Evolutionary conservation across 177 flowering plant species (phyloP).

Genomic region (Tripterygium wilfordii): DNA sequence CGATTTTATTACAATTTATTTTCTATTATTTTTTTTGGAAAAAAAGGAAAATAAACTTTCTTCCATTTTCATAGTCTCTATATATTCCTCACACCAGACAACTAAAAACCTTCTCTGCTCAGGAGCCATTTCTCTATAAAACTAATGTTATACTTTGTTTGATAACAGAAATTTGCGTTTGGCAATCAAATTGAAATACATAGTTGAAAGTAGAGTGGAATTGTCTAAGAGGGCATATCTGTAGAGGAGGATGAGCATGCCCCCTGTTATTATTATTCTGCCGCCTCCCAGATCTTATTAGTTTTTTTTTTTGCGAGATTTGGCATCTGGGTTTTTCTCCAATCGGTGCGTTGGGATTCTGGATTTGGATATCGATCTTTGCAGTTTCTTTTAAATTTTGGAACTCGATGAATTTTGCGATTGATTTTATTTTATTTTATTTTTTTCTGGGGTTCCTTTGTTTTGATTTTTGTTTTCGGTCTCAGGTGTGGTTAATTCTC

Average conservation of each 20-base stretch:
- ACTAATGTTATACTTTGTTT: constrained; percentile 7
- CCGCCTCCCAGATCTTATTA: constrained; percentile 38
- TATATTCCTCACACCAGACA: constrained; percentile 16
- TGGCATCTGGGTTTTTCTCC: constrained; percentile 21
- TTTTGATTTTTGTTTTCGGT: too few species aligned
- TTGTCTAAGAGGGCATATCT: constrained; percentile 11
- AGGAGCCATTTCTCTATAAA: constrained; percentile 1
- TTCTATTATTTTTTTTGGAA: background rate
- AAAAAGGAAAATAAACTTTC: constrained; percentile 7
- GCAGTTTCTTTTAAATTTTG: too few species aligned
- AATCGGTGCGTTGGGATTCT: constrained; percentile 27
- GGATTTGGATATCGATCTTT: constrained; percentile 15
- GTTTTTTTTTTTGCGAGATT: constrained; percentile 15
- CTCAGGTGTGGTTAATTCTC: too few species aligned
- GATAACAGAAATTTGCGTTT: constrained; percentile 23
- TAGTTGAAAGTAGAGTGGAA: constrained; percentile 13
- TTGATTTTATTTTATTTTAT: too few species aligned
- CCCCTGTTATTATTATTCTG: constrained; percentile 19
- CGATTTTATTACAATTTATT: too few species aligned
- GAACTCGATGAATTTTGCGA: too few species aligned
- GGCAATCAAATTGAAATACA: constrained; percentile 11
- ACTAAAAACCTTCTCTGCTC: constrained; percentile 1
- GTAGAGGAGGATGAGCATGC: constrained; percentile 26
- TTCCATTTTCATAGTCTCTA: constrained; percentile 13
- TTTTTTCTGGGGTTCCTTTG: too few species aligned